Evolutionary conservation across 805 yeast species (phyloP).

Genomic region (Nakazawaea ambrosiae): DNA sequence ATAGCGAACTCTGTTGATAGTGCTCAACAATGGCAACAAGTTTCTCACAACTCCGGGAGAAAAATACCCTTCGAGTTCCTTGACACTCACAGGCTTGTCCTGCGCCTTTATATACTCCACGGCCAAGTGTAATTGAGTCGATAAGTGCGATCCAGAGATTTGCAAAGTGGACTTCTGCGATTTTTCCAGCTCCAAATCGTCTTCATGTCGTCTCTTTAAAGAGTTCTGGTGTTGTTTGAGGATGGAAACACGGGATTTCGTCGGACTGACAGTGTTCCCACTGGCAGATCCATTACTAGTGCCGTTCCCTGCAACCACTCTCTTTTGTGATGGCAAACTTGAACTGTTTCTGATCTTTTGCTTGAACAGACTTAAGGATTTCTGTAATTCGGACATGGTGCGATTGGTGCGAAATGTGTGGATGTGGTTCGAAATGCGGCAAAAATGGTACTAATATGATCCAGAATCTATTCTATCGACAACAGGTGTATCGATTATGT

Average conservation of each 20-base stretch:
- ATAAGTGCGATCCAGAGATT: slow-evolving; percentile 47
- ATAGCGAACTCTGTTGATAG: slow-evolving; percentile 70
- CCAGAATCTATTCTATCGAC: no score
- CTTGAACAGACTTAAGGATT: slow-evolving; percentile 55
- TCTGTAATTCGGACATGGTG: slow-evolving; percentile 9
- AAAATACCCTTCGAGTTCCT: slow-evolving; percentile 61
- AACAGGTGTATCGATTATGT: no score
- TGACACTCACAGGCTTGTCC: slow-evolving; percentile 63
- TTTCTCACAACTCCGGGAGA: slow-evolving; percentile 54
- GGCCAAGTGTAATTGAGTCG: slow-evolving; percentile 85
- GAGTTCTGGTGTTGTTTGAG: slow-evolving; percentile 13
- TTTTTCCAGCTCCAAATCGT: slow-evolving; percentile 12
- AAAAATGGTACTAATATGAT: no score
- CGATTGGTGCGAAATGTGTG: no score
- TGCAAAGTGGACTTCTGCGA: slow-evolving; percentile 6
- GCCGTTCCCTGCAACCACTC: slow-evolving; percentile 15
- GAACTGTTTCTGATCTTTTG: slow-evolving; percentile 43
- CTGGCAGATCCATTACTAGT: no score
- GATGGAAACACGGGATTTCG: slow-evolving; percentile 10
- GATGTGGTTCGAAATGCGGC: no score
- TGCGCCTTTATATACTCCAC: slow-evolving; percentile 77
- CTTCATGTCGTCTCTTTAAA: slow-evolving; percentile 17
- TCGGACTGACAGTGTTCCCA: not conserved
- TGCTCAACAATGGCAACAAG: slow-evolving; percentile 63
- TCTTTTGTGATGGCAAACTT: slow-evolving; percentile 33